Conservation (phyloP, 1,139 yeast genomes). For the Saccharomyces hybrid region DNA sequence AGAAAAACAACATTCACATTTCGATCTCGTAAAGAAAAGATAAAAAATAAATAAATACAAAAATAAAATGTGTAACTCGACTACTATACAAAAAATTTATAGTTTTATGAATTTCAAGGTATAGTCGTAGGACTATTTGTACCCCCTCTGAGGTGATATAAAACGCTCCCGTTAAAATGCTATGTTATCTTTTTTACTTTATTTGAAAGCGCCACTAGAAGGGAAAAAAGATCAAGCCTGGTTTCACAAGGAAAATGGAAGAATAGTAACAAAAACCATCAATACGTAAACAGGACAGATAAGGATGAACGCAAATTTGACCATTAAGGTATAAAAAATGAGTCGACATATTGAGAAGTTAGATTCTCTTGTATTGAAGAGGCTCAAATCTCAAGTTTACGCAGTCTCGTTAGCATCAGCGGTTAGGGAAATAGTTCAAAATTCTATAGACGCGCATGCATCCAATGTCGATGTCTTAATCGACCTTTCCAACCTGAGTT, state of each 20-base stretch:
- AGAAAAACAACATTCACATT: no score
- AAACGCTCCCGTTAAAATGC: not conserved
- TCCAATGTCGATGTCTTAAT: constrained; percentile 35
- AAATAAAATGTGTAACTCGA: no score
- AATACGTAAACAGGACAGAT: not conserved
- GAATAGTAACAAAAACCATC: not conserved
- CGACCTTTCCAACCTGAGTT: constrained; percentile 35
- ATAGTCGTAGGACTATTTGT: no score
- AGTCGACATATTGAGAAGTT: constrained; percentile 11
- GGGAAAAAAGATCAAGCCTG: not conserved
- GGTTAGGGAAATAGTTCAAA: constrained; percentile 41
- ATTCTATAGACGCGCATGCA: constrained; percentile 51
- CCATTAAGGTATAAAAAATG: not conserved
- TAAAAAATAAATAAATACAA: no score
- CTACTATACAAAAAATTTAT: no score
- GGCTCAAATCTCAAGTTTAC: constrained; percentile 27
- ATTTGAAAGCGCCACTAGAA: not conserved
- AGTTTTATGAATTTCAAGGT: no score
- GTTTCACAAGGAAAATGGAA: no score
- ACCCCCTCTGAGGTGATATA: not conserved
- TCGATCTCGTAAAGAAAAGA: no score
- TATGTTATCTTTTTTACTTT: not conserved
- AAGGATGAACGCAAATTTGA: not conserved
- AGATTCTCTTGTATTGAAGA: constrained; percentile 13
- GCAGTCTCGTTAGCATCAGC: constrained; percentile 31